Evolutionary conservation across 306 rosid genomes (phyloP).

Genomic region (Castanopsis chinensis): DNA sequence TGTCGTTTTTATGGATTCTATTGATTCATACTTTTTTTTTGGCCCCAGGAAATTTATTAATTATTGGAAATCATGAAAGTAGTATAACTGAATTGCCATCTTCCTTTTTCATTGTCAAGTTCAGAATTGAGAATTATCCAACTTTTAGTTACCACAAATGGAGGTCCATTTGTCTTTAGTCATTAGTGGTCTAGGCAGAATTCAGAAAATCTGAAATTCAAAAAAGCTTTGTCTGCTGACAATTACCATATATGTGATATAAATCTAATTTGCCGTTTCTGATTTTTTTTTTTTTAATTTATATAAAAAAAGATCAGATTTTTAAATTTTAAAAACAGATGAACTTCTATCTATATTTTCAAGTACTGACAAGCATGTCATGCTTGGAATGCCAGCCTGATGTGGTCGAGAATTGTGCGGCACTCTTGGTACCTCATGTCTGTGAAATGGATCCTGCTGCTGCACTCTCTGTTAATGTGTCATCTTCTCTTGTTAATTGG

Average conservation of each 20-base stretch:
- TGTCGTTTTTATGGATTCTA: not conserved
- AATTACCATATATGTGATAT: not conserved
- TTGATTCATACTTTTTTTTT: not conserved
- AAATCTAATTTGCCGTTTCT: not conserved
- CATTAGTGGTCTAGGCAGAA: too few species aligned
- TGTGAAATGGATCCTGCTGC: slow-evolving; percentile 75
- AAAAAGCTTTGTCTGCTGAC: not conserved
- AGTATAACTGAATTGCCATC: not conserved
- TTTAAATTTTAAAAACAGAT: not conserved
- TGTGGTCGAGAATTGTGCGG: slow-evolving; percentile 82
- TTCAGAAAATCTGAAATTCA: not conserved
- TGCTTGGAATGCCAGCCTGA: slow-evolving; percentile 65
- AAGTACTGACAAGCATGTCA: slow-evolving; percentile 30
- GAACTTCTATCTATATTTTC: not conserved
- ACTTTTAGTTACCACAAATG: not conserved
- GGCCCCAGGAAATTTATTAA: not conserved
- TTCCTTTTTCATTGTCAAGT: not conserved
- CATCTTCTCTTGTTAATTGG: slow-evolving; percentile 76
- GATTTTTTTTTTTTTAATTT: too few species aligned
- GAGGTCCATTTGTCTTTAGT: too few species aligned
- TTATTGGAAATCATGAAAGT: not conserved
- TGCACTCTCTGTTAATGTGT: slow-evolving; percentile 76
- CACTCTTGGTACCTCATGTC: slow-evolving; percentile 75
- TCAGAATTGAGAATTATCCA: not conserved
- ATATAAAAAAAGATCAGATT: not conserved